Conservation (phyloP, 164 flowering plant species). For the Liriodendron chinense region DNA sequence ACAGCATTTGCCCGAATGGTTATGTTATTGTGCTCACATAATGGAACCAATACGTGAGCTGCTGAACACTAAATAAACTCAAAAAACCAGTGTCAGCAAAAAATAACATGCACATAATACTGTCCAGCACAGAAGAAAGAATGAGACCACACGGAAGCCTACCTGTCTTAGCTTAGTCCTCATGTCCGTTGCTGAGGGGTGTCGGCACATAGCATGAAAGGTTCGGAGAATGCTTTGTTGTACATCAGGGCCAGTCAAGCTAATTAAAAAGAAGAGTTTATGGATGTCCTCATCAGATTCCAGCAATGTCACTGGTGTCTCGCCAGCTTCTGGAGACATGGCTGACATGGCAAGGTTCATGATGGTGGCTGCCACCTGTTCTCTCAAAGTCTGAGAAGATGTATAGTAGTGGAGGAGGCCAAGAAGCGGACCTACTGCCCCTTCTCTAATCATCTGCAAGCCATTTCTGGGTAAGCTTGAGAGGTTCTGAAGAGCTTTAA, state of each 20-base stretch:
- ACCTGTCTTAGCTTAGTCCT: constrained; percentile 62
- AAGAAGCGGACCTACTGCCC: constrained; percentile 43
- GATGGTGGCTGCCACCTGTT: constrained; percentile 47
- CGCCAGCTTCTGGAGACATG: constrained; percentile 22
- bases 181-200: constrained; percentile 38
- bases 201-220: constrained; percentile 54
- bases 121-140: not conserved
- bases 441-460: constrained; percentile 55
- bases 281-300: constrained; percentile 59
- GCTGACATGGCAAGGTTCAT: constrained; percentile 61
- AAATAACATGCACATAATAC: not conserved
- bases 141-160: not conserved
- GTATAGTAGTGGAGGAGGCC: constrained; percentile 41
- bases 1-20: constrained; percentile 49
- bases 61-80: constrained; percentile 36
- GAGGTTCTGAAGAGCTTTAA: constrained; percentile 55
- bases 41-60: constrained; percentile 43
- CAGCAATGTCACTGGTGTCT: constrained; percentile 33
- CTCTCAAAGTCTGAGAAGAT: constrained; percentile 39
- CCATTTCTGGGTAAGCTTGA: constrained; percentile 55
- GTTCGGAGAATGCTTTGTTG: constrained; percentile 49
- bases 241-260: constrained; percentile 38
- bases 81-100: constrained; percentile 3
- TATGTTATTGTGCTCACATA: constrained; percentile 36
- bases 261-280: constrained; percentile 49